Base-by-base conservation (phyloP, 2,329 filamentous ascomycete species). In the Phialocephala subalpina region DNA sequence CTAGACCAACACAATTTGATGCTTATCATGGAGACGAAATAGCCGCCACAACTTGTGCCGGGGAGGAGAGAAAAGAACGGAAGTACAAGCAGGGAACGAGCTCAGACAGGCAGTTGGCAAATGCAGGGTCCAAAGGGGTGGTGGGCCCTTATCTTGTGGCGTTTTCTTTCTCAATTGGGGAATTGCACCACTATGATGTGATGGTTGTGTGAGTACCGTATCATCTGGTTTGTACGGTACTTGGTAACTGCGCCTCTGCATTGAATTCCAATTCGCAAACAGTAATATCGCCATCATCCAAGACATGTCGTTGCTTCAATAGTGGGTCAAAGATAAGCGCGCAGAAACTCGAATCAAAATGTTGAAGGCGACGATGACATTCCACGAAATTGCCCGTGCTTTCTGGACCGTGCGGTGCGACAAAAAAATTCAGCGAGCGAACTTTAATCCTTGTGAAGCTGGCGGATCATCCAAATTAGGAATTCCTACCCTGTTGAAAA, bases 101-200 rank as follows among this genome's bases (percentile, higher is more conserved):
- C 29, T 33, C 29, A 33, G 29, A 25, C 45, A 49, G n/a, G 9
- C 11, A 18, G 20, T 42, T n/a, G 14, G n/a, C 40, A 49, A 22
- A 49, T 49, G 45, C 45, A 49, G 45, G 45, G 45, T 49, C 45
- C n/a, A 49, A 25, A n/a, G n/a, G n/a, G n/a, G n/a, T n/a, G n/a
- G n/a, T n/a, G n/a, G n/a, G n/a, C 45, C 45, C 20, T 11, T n/a
- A 22, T 18, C n/a, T n/a, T 11, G n/a, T n/a, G 18, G n/a, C 20
- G 20, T 49, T n/a, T 49, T 3, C 6, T 11, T 1, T 25, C 45
- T n/a, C n/a, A 25, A 49, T 20, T 18, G 18, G n/a, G 45, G 11
- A 49, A 49, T 25, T 12, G 20, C 45, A 25, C 45, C 45, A 49
- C n/a, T 25, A 49, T 49, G 45, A 49, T 22, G 5, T 49, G 45